Base-by-base conservation (phyloP, 768 basidiomycete species). In the Lactarius sanguifluus region DNA sequence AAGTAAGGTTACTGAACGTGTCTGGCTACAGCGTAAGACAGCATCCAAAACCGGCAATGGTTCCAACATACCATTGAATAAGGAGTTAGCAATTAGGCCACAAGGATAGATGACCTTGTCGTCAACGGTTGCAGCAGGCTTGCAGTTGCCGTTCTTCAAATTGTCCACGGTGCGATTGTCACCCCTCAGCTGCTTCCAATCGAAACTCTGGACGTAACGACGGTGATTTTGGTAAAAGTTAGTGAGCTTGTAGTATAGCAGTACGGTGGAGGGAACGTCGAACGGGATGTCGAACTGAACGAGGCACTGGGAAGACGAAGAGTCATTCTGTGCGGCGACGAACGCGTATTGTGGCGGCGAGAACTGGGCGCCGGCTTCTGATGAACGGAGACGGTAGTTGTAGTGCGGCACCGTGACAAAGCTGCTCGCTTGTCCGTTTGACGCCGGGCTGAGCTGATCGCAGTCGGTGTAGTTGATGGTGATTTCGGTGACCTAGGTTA, bases 151-250 rank as follows among this genome's bases (percentile, higher is more conserved):
- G 57, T 80, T 77, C 45, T 86, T 77, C n/a, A 95, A 80, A 61
- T 79, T 75, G 28, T 63, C 72, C 18, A 76, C 60, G 58, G 78
- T 82, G 52, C 86, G 85, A 59, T 75, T 76, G 40, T 89, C 80
- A 55, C 97, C 97, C 75, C 86, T 85, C 62, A 99, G 83, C 76
- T 99, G 97, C 70, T 89, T 81, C 15, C 89, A 82, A 74, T 95
- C 86, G 52, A 92, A 78, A 75, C 92, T 95, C 81, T 95, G 91
- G 63, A 98, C 97, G 74, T 98, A 99, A 74, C 97, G 86, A 40
- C 97, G 89, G 76, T 99, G 97, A 77, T 99, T 99, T 82, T 99
- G 96, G 80, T 86, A 98, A 80, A 96, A 96, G 80, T 95, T 95
- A 57, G 92, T 94, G 75, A 93, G 84, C 78, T 94, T 94, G 85